Evolutionary conservation across 176 grass and related monocot species (phyloP), one percentile per base, ranked within the genome.

Genomic region (Urochloa ruziziensis): DNA sequence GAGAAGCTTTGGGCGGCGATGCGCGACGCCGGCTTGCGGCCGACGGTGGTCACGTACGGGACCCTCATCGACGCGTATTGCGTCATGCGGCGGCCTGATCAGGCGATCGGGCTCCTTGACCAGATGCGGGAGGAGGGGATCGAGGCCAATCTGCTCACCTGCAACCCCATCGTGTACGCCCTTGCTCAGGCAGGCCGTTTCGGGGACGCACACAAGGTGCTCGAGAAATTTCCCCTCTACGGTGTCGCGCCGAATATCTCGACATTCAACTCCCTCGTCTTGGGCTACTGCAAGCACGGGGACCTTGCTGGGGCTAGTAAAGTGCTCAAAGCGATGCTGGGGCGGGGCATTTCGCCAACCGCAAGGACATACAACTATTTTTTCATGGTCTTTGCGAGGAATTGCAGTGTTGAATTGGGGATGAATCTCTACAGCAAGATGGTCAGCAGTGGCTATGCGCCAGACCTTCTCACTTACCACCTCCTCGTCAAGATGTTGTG

Each of bases 351-450:
- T 69, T 75, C 91, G n/a, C 94, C 94, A 0, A 91, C 91, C 0
- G 65, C 84, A 3, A 92, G 75, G 57, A 97, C 91, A 3, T 97
- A 97, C 82, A 94, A 94, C 58, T 94, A 94, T 46, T 92, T 97
- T 83, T 92, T 97, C 74, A 78, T 79, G 67, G 85, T 86, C 73
- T 97, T 92, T 53, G 67, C 89, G 70, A 94, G 77, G 70, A 88
- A 72, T 23, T 75, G 79, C 5, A 91, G 74, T 64, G 72, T 90
- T 18, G 89, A 97, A 57, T 76, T 88, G 73, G 94, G 84, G 27
- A 97, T 97, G 91, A 94, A 97, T 60, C 89, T 97, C 32, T 94
- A 94, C 40, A 90, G 7, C 28, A 97, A 97, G 87, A 97, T 97
- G 89, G 18, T 97, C 62, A 66, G 54, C 69, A 90, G 81, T 27